A percentile compares a stretch with the other conserved stretches of the same genome.
Evolutionary conservation across 106 monocot species (phyloP).

Genomic region (Acorus gramineus): DNA sequence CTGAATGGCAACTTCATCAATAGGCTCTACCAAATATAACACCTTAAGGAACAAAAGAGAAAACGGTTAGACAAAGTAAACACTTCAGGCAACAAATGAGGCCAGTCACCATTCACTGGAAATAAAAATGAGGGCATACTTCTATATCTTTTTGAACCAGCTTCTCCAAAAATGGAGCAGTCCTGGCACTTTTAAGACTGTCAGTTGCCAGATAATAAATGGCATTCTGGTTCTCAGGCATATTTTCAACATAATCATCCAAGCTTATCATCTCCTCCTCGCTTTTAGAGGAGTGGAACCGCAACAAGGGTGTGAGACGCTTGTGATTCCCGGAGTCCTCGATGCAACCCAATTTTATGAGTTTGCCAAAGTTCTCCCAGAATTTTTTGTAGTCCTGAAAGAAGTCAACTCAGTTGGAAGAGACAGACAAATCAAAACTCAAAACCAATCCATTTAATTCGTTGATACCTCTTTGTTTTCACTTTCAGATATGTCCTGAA

Average conservation of each 20-base stretch:
- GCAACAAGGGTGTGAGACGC: constrained; percentile 60
- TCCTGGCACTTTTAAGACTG: constrained; percentile 92
- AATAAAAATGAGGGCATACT: constrained; percentile 14
- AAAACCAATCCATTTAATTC: not conserved
- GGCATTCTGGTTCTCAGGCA: constrained; percentile 84
- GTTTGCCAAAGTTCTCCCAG: constrained; percentile 99
- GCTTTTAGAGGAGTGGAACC: constrained; percentile 82
- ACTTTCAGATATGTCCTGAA: constrained; percentile 78
- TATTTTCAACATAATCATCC: constrained; percentile 86
- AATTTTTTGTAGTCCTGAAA: constrained; percentile 89
- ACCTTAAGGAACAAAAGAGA: constrained; percentile 40
- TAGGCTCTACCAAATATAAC: constrained; percentile 88
- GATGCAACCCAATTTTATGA: constrained; percentile 87
- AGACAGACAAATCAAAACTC: no score
- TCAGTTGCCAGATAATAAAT: constrained; percentile 92
- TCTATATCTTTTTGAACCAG: constrained; percentile 87
- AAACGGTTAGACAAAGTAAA: not conserved
- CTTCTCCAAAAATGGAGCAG: constrained; percentile 92
- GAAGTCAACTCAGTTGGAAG: not conserved
- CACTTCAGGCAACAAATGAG: not conserved
- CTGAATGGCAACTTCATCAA: constrained; percentile 98
- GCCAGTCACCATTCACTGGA: not conserved
- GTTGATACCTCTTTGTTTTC: constrained; percentile 76
- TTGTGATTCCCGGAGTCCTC: constrained; percentile 97
- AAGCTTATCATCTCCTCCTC: constrained; percentile 84